Evolutionary conservation across 1,284 basidiomycete species (phyloP), one percentile per base, ranked within the genome.

Genomic region (Sphagnurus paluster): DNA sequence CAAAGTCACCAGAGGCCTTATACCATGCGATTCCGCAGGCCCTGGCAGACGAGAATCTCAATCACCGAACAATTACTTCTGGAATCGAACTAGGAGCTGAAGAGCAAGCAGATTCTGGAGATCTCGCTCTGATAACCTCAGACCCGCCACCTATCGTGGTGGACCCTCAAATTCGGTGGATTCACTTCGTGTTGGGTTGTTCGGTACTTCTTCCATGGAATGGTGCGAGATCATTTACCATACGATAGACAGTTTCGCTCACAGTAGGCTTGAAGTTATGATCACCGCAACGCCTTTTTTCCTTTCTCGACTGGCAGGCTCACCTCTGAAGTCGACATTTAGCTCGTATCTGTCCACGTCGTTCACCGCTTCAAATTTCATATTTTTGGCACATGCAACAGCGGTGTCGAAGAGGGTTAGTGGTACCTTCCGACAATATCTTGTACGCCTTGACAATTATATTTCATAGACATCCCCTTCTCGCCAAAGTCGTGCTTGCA

Each of bases 251-350:
- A 32, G 41, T 17, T 26, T n/a, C 33, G 46, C 41, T 48, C 14
- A 50, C 29, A 46, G 28, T 14, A 46, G 35, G 26, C 50, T 20
- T 47, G 13, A 48, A 90, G 87, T 79, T 1, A 69, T 90, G 59
- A 89, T 90, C 24, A 91, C 86, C 7, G 87, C 83, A 0, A 84
- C 78, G 25, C 80, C 87, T 0, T 91, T 82, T 63, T 90, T 91
- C 63, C 60, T 86, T 34, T 78, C 84, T 4, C 72, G 84, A 40
- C 61, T 90, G 17, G 69, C 68, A 6, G 75, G 71, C 29, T 82
- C 85, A 1, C 61, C 80, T 3, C 53, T 86, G 20, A 69, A 74
- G 50, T 64, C 71, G 39, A 72, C 82, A 10, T 91, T 90, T 61
- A 74, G 75, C 48, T 88, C 87, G 2, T 91, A 85, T 57, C 70